Percentiles rank a stretch among this genome's conserved stretches.
Conservation (phyloP, 208 protist genomes). For the Crithidia brevicula region DNA sequence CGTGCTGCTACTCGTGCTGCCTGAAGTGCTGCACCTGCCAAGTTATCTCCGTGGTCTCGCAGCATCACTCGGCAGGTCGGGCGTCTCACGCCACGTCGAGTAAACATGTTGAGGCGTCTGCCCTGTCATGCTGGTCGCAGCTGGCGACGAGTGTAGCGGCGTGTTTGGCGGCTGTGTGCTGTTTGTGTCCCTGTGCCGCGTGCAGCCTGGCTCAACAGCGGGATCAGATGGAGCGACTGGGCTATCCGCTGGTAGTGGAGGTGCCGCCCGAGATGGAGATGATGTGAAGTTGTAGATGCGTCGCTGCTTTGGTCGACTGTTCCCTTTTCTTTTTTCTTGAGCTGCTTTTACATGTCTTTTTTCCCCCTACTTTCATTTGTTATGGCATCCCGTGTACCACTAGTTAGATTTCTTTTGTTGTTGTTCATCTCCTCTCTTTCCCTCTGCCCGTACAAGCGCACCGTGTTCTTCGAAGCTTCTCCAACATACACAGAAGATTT, state of each 20-base stretch:
- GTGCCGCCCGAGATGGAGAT: slow-evolving; percentile 31
- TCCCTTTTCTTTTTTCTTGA: slow-evolving; percentile 15
- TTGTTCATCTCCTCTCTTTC: background rate
- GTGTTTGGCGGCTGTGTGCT: slow-evolving; percentile 38
- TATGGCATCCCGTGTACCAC: no score
- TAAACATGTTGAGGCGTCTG: background rate
- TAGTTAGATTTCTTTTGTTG: slow-evolving; percentile 3
- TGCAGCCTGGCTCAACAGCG: slow-evolving; percentile 53
- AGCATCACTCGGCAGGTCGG: background rate
- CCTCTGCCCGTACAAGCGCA: background rate
- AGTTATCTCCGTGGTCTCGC: background rate
- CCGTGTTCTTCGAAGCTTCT: no score
- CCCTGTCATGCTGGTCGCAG: slow-evolving; percentile 38
- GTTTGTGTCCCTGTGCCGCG: slow-evolving; percentile 38
- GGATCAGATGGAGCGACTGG: slow-evolving; percentile 42
- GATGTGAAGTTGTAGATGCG: slow-evolving; percentile 12
- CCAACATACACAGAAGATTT: no score
- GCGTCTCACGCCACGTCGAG: background rate
- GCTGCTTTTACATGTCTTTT: background rate
- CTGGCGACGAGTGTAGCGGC: slow-evolving; percentile 32
- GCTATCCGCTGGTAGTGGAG: slow-evolving; percentile 40
- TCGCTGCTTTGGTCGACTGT: background rate
- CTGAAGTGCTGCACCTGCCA: slow-evolving; percentile 32
- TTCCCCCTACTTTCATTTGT: no score
- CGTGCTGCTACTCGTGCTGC: slow-evolving; percentile 42